A percentile compares a stretch with the other conserved stretches of the same genome.
These are phyloP conservation scores for Cladobotryum protrusum DNA, from an alignment of 2,329 filamentous ascomycete genomes.

Conservation along the genomic window DNA sequence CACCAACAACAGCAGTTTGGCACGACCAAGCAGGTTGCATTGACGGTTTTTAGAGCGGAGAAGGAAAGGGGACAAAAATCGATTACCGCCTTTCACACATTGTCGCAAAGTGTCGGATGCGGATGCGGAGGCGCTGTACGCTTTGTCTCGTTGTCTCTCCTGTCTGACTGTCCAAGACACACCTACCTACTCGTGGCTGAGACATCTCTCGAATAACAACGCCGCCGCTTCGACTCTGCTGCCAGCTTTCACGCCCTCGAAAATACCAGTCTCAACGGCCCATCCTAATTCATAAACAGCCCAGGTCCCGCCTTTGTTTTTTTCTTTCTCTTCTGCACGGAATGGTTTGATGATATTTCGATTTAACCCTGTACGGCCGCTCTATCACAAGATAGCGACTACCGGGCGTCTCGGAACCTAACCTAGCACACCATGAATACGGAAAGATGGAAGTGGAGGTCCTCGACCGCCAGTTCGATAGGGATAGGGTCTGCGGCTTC, in stretches of 20 bases:
- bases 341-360: slow-evolving; percentile 7
- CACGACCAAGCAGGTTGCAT: too few species aligned
- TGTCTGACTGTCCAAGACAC: background rate
- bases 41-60: too few species aligned
- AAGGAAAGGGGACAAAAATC: too few species aligned
- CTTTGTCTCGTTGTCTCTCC: too few species aligned
- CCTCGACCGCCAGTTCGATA: slow-evolving; percentile 24
- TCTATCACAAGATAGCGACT: background rate
- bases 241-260: background rate
- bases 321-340: background rate
- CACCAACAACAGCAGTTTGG: too few species aligned
- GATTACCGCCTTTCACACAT: too few species aligned
- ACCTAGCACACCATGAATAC: slow-evolving; percentile 21
- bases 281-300: too few species aligned
- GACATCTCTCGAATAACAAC: background rate
- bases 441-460: slow-evolving; percentile 31
- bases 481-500: slow-evolving; percentile 13
- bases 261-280: background rate
- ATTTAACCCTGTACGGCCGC: background rate
- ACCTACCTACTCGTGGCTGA: background rate
- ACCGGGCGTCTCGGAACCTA: background rate
- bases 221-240: background rate
- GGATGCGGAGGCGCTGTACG: too few species aligned
- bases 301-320: too few species aligned
- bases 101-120: too few species aligned